These are phyloP conservation scores for Anastatica hierochuntica DNA, from an alignment of 345 rosid species.

Conservation along the genomic window DNA sequence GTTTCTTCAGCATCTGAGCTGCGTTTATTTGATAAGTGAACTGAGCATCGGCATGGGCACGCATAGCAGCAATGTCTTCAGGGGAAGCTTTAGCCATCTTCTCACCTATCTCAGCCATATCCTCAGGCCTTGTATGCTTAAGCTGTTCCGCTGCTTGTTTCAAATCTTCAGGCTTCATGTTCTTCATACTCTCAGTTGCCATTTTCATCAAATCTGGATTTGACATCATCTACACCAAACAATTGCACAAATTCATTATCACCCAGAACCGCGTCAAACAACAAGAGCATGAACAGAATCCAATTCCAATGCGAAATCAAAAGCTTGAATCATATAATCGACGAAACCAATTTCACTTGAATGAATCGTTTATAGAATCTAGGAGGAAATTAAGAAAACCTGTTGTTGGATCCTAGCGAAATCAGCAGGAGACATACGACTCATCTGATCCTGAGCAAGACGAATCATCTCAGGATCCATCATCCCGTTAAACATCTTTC, in stretches of 20 bases:
- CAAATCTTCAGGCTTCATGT: conserved; percentile 83
- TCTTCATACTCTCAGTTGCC: conserved; percentile 94
- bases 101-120: conserved; percentile 83
- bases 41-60: conserved; percentile 69
- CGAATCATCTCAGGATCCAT: conserved; percentile 93
- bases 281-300: background rate
- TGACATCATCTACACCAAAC: conserved; percentile 69
- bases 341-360: background rate
- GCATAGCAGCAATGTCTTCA: conserved; percentile 75
- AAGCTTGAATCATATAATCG: background rate
- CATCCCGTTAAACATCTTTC: conserved; percentile 59
- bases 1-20: conserved; percentile 76
- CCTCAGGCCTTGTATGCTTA: conserved; percentile 67
- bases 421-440: conserved; percentile 28
- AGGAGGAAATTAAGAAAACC: background rate
- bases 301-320: too few species aligned
- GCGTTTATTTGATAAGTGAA: conserved; percentile 56
- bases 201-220: conserved; percentile 93
- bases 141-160: conserved; percentile 85
- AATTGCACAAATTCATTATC: background rate
- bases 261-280: background rate
- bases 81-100: conserved; percentile 83
- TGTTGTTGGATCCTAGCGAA: background rate
- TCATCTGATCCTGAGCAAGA: conserved; percentile 93
- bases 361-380: background rate